phyloP scores from a whole-genome alignment of 305 asterid species.

The Fraxinus sp. region DNA sequence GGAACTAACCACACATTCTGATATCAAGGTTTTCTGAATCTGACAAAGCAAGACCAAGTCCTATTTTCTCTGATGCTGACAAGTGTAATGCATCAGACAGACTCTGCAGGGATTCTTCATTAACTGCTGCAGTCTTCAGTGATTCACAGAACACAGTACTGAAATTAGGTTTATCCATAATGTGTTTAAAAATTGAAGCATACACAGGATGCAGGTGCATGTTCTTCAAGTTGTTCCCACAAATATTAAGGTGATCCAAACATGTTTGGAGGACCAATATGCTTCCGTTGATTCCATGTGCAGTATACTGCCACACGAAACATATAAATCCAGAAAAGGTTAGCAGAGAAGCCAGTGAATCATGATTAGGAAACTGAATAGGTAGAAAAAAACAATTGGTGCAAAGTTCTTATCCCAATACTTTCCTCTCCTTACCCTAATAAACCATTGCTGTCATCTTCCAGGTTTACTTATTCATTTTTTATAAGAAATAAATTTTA shows the following conservation, averaged over 20 bases:
- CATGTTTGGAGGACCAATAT: constrained; percentile 65
- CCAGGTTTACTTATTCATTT: background rate
- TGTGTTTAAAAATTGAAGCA: constrained; percentile 62
- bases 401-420: background rate
- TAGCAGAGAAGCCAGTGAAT: constrained; percentile 4
- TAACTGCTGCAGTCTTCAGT: constrained; percentile 49
- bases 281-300: constrained; percentile 71
- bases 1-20: constrained; percentile 71
- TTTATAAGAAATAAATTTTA: background rate
- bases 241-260: constrained; percentile 61
- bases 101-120: constrained; percentile 68
- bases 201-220: constrained; percentile 57
- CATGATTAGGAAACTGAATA: background rate
- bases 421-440: background rate
- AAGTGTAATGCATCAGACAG: constrained; percentile 58
- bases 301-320: constrained; percentile 49
- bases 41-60: constrained; percentile 82
- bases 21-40: constrained; percentile 65
- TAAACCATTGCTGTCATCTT: background rate
- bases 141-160: constrained; percentile 72
- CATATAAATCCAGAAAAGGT: constrained; percentile 18
- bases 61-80: constrained; percentile 67
- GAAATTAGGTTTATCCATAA: constrained; percentile 77
- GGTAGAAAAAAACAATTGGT: background rate
- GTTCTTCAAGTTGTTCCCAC: constrained; percentile 62